These are phyloP conservation scores for Pseudogymnoascus sp. DNA, from an alignment of 2,329 filamentous ascomycete species.

Conservation along the genomic window DNA sequence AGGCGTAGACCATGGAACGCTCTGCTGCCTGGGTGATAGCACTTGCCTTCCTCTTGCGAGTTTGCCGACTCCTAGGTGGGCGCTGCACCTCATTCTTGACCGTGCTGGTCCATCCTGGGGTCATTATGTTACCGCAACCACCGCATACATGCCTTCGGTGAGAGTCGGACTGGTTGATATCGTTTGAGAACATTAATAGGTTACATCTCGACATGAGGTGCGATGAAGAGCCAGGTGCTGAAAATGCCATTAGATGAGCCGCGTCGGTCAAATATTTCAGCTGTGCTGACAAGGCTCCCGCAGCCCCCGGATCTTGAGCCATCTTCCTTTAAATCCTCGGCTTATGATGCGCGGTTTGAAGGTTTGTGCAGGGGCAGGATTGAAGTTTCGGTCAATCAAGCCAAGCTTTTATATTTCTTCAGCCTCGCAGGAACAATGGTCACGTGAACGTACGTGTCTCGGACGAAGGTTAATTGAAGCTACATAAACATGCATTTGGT, in stretches of 20 bases:
- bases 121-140: conserved; percentile 56
- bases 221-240: conserved; percentile 52
- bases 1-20: conserved; percentile 25
- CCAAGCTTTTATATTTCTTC: conserved; percentile 6
- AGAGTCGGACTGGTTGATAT: conserved; percentile 40
- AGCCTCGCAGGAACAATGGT: neutral
- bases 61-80: neutral
- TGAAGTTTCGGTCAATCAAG: conserved; percentile 12
- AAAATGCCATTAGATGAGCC: conserved; percentile 48
- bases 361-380: neutral
- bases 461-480: neutral
- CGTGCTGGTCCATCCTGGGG: conserved; percentile 38
- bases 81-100: conserved; percentile 16
- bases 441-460: neutral
- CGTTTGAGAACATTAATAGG: conserved; percentile 43
- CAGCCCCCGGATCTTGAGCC: neutral
- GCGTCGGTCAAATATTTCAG: conserved; percentile 47
- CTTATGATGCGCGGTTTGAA: neutral
- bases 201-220: conserved; percentile 52
- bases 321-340: neutral
- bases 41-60: conserved; percentile 5
- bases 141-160: conserved; percentile 51
- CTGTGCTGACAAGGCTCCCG: conserved; percentile 22
- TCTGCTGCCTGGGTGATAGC: conserved; percentile 11
- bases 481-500: neutral